phyloP scores from a whole-genome alignment of 78 protist genomes.

The Kipferlia bialata region DNA sequence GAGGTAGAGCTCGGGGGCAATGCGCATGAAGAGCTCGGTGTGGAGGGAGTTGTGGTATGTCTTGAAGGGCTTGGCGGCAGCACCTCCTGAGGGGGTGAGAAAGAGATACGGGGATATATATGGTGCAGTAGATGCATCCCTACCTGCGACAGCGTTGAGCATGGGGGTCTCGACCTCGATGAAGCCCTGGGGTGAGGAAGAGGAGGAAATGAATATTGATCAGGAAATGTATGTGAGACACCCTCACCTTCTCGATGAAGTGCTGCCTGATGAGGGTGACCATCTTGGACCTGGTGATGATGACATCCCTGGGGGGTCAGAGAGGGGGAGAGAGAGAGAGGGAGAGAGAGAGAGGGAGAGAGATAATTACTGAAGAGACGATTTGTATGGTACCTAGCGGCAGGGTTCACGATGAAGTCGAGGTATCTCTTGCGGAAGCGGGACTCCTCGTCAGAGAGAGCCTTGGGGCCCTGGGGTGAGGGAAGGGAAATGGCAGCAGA shows the following conservation, averaged over 20 bases:
- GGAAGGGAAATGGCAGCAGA: too few species aligned
- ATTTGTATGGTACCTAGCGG: conserved; percentile 24
- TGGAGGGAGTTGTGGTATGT: conserved; percentile 93
- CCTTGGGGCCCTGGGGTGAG: too few species aligned
- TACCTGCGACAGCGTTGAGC: conserved; percentile 90
- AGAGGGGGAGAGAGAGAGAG: too few species aligned
- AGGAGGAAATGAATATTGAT: neutral
- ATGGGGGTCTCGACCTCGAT: conserved; percentile 86
- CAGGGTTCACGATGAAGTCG: conserved; percentile 80
- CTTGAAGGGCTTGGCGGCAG: conserved; percentile 94
- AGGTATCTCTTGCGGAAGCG: conserved; percentile 69
- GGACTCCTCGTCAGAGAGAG: conserved; percentile 53
- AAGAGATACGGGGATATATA: conserved; percentile 90
- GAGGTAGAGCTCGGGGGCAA: conserved; percentile 98
- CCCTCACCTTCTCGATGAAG: conserved; percentile 45
- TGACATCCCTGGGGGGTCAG: conserved; percentile 42
- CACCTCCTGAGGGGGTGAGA: conserved; percentile 91
- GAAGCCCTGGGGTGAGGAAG: too few species aligned
- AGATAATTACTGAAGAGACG: neutral
- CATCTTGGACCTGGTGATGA: conserved; percentile 58
- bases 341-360: neutral
- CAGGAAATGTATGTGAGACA: neutral
- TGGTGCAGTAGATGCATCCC: conserved; percentile 95
- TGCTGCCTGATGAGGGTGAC: conserved; percentile 62
- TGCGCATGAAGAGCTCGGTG: conserved; percentile 83